Base-by-base conservation (phyloP, 805 yeast species). In the Komagataella phaffii region DNA sequence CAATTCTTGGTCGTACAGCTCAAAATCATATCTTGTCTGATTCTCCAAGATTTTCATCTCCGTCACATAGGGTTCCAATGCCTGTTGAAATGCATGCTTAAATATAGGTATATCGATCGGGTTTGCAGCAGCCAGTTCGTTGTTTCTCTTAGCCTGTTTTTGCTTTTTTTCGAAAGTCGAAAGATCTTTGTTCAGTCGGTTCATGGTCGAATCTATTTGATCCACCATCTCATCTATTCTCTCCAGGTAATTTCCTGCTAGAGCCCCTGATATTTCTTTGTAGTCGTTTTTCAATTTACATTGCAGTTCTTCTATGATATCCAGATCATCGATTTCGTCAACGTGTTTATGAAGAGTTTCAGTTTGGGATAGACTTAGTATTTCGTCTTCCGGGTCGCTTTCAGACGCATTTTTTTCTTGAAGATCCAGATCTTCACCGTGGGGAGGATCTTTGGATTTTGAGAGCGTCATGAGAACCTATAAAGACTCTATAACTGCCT, bases 71-170 rank as follows among this genome's bases (percentile, higher is more conserved):
- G 53, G 51, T 17, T n/a, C 21, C 45, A 40, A 12, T 4, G 43
- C 24, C n/a, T 50, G 36, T 4, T 57, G 56, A 50, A 63, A 62
- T 1, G 59, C 49, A 7, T 57, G 59, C 7, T 59, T 51, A 46
- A 61, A 61, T 0, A 60, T 54, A 0, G 62, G 61, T 1, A 61
- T 3, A 47, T 53, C 21, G 56, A 49, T 14, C 3, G 40, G 40
- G 14, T 30, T 8, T 30, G 10, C 14, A 7, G 40, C 40, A 8
- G 40, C 14, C 12, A 30, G 40, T 14, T 30, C 40, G 40, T 30
- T 30, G 40, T 30, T 30, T 30, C 14, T 30, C 40, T 14, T 30
- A 14, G 40, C 40, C 14, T 30, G 40, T 4, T 30, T 30, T 5
- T 30, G 40, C 14, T 5, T 4, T 30, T 30, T 30, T 8, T 30